Evolutionary conservation across 176 grass and related monocot species (phyloP).

Genomic region (Rhynchospora tenuis): DNA sequence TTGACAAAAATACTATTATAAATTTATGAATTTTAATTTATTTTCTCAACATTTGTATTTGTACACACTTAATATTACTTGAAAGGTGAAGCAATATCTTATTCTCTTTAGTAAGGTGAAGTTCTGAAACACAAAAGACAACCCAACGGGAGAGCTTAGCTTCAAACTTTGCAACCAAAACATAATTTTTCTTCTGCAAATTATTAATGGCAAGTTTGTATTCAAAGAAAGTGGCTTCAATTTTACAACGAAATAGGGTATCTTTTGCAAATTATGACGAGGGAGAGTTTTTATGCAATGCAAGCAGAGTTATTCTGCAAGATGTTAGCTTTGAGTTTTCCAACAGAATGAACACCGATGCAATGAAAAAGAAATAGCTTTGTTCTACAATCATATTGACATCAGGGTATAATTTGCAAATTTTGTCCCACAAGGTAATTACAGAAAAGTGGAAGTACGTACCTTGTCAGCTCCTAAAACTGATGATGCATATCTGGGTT

Average conservation of each 20-base stretch:
- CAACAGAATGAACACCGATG: too few species aligned
- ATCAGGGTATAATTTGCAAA: not conserved
- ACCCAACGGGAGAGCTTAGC: not conserved
- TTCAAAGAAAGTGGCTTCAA: not conserved
- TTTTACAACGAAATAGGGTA: not conserved
- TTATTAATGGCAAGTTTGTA: not conserved
- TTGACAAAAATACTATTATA: not conserved
- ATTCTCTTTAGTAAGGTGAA: not conserved
- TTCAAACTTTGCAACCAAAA: not conserved
- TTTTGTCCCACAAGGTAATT: not conserved
- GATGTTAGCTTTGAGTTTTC: too few species aligned
- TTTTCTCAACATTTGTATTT: not conserved
- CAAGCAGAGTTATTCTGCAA: too few species aligned
- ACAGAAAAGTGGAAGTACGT: not conserved
- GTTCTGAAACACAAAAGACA: not conserved
- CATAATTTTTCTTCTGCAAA: too few species aligned
- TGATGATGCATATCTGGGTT: conserved; percentile 53
- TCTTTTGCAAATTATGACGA: too few species aligned
- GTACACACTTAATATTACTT: not conserved
- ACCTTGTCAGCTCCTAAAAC: conserved; percentile 22
- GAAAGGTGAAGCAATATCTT: not conserved
- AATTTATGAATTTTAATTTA: not conserved
- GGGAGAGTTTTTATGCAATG: too few species aligned
- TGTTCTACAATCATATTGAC: not conserved
- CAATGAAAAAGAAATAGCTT: too few species aligned